These are phyloP conservation scores for Megacollybia marginata DNA, from an alignment of 768 basidiomycete species.

Conservation along the genomic window DNA sequence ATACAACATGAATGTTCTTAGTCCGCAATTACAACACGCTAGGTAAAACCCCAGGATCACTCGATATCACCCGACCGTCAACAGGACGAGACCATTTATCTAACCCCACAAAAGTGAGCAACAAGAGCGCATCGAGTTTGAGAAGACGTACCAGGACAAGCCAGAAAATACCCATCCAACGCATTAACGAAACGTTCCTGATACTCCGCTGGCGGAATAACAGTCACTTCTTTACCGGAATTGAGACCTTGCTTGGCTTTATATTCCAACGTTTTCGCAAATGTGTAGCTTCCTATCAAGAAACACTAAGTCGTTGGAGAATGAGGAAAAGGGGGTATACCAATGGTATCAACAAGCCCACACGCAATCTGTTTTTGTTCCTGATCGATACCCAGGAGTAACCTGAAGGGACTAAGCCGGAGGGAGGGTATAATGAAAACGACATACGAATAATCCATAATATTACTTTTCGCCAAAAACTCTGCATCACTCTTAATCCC, in stretches of 20 bases:
- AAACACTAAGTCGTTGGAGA: background rate
- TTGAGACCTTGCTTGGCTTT: conserved; percentile 76
- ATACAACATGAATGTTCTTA: too few relatives aligned
- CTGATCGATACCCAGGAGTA: conserved; percentile 69
- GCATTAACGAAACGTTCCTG: conserved; percentile 69
- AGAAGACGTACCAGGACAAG: conserved; percentile 54
- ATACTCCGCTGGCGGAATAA: conserved; percentile 75
- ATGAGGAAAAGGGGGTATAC: conserved; percentile 20
- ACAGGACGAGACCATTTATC: conserved; percentile 45
- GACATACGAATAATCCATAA: conserved; percentile 82
- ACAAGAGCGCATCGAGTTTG: background rate
- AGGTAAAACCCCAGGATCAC: conserved; percentile 31
- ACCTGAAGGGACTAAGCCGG: conserved; percentile 24
- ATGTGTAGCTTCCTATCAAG: conserved; percentile 63
- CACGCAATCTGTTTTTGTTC: conserved; percentile 61
- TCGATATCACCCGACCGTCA: conserved; percentile 30
- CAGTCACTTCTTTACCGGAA: conserved; percentile 62
- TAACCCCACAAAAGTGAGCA: conserved; percentile 6
- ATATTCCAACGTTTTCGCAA: conserved; percentile 82
- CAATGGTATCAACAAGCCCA: conserved; percentile 81
- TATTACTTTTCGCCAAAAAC: conserved; percentile 66
- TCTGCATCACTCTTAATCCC: conserved; percentile 67
- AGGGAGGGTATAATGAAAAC: background rate
- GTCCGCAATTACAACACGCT: conserved; percentile 26
- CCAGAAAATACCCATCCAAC: conserved; percentile 67